Evolutionary conservation across 768 basidiomycete genomes (phyloP), one percentile per base, ranked within the genome.

Genomic region (Tricholomella constricta): DNA sequence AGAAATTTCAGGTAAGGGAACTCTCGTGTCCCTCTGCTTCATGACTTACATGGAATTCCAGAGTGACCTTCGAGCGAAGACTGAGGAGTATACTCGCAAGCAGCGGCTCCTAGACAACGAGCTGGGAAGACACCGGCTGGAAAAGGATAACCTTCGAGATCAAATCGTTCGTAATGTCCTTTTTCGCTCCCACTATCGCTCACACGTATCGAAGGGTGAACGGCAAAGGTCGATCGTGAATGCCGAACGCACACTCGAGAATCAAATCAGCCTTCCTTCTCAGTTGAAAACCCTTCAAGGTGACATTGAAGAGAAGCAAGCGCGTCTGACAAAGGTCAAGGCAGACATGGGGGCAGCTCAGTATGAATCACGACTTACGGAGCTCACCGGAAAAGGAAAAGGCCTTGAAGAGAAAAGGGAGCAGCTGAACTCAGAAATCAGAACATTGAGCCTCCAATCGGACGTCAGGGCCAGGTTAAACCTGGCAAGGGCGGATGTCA

Each of bases 381-480:
- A 88, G 52, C 79, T 83, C 48, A 72, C 74, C 0, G 66, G 73
- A 23, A 81, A 79, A 52, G 72, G 76, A n/a, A 79, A 85, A 31
- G 64, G 58, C 22, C 72, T 91, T 45, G 92, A 98, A 54, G 83
- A 83, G 31, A 78, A 76, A 42, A 76, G 88, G 45, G 92, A 95
- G 15, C 65, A 67, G 17, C 71, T 96, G 54, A 90, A 86, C 49
- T 58, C 68, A 0, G 95, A 97, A 55, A 76, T 94, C 36, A 77
- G 82, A 27, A 71, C 76, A 1, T 69, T 97, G 60, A 92, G 84
- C 59, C 62, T 82, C 40, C 94, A 98, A 65, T 87, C 91, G 0
- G 89, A 94, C 48, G 75, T 83, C 1, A 76, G 96, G 38, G 92
- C 94, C 2, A 87, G 83, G 60, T 67, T 98, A 47, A 83, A 88